Conservation (phyloP, 495 filamentous ascomycete genomes). For the Friedmanniomyces endolithicus region DNA sequence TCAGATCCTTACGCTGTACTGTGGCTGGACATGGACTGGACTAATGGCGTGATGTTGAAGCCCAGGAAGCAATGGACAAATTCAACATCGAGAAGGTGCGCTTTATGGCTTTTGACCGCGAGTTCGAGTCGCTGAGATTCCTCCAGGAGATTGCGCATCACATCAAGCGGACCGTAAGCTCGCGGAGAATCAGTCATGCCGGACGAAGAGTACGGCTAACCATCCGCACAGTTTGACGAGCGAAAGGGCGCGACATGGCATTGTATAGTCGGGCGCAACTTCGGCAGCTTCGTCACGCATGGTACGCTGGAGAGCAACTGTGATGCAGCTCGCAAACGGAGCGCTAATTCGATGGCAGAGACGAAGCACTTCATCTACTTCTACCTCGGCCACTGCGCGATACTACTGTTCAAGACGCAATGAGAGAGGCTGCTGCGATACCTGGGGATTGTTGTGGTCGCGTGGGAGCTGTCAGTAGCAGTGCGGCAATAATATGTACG, state of each 20-base stretch:
- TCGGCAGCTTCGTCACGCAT: slow-evolving; percentile 97
- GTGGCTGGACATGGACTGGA: background rate
- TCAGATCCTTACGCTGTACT: slow-evolving; percentile 3
- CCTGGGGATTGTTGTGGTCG: background rate
- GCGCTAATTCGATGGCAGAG: slow-evolving; percentile 41
- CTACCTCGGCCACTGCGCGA: slow-evolving; percentile 96
- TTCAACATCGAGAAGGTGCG: slow-evolving; percentile 82
- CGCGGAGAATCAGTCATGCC: background rate
- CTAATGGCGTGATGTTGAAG: slow-evolving; percentile 34
- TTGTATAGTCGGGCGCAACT: slow-evolving; percentile 96
- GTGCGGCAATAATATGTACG: too few relatives aligned
- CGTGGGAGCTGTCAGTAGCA: too few relatives aligned
- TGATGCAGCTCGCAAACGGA: background rate
- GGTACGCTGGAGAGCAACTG: slow-evolving; percentile 45
- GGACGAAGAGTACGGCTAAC: background rate
- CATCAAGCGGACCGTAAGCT: slow-evolving; percentile 83
- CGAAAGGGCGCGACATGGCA: slow-evolving; percentile 95
- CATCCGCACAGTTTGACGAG: slow-evolving; percentile 56
- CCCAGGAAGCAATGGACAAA: slow-evolving; percentile 85
- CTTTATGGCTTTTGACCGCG: background rate
- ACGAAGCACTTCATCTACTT: slow-evolving; percentile 99
- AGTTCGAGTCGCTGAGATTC: slow-evolving; percentile 5
- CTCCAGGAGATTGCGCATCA: slow-evolving; percentile 83
- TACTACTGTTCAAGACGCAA: slow-evolving; percentile 98
- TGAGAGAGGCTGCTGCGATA: slow-evolving; percentile 29